Conservation (phyloP, 2,329 filamentous ascomycete genomes). For the Alternaria ethzedia region DNA sequence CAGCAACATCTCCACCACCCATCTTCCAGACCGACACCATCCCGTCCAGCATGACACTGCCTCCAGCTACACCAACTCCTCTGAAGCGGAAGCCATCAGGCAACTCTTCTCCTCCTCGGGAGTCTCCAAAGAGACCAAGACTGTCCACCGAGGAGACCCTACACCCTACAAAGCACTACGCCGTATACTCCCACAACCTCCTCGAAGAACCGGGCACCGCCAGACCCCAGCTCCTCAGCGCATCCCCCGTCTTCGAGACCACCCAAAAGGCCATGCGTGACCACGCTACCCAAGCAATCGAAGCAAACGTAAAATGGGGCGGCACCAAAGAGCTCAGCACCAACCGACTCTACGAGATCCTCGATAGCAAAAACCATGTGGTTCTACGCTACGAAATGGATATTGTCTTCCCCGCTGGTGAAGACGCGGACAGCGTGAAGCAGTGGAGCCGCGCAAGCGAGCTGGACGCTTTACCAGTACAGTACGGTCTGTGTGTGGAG, state of each 20-base stretch:
- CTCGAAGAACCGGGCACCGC: neutral
- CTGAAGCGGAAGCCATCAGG: neutral
- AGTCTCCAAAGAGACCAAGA: neutral
- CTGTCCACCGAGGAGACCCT: neutral
- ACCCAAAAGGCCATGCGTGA: constrained; percentile 1
- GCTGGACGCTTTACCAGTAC: neutral
- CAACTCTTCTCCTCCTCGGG: neutral
- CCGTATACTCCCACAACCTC: neutral
- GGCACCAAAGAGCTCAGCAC: neutral
- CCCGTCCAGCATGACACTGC: neutral
- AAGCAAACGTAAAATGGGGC: constrained; percentile 2
- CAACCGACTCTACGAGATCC: constrained; percentile 6
- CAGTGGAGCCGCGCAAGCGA: neutral
- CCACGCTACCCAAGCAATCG: neutral
- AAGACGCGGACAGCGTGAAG: neutral
- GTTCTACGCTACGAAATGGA: constrained; percentile 10
- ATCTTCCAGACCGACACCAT: neutral
- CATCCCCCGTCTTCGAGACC: neutral
- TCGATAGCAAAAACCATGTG: neutral
- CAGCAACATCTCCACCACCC: neutral
- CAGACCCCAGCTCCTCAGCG: neutral
- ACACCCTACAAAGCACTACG: neutral
- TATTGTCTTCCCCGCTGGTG: neutral
- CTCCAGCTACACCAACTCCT: neutral
- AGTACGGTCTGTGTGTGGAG: constrained; percentile 6